Conservation (phyloP, 1,139 yeast genomes). For the Torulaspora globosa region DNA sequence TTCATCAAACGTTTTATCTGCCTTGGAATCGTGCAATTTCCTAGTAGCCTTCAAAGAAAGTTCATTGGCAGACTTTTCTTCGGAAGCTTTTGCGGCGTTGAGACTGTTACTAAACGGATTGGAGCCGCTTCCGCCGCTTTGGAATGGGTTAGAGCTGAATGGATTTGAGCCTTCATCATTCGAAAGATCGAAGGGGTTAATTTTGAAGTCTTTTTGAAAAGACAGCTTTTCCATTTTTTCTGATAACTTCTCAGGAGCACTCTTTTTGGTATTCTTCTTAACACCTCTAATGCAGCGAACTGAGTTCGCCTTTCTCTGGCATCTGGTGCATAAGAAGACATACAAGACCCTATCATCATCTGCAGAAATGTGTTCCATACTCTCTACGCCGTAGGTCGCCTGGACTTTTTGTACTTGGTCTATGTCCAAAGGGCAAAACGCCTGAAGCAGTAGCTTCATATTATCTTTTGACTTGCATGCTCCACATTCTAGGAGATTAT, state of each 20-base stretch:
- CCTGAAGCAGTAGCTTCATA: constrained; percentile 70
- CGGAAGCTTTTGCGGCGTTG: constrained; percentile 1
- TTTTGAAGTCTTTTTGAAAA: constrained; percentile 42
- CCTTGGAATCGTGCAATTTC: constrained; percentile 26
- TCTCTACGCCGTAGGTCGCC: constrained; percentile 12
- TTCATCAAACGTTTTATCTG: constrained; percentile 27
- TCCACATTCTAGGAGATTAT: constrained; percentile 53
- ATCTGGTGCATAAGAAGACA: constrained; percentile 70
- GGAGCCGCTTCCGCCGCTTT: constrained; percentile 6
- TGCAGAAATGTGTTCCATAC: constrained; percentile 39
- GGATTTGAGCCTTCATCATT: constrained; percentile 29
- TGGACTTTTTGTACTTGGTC: constrained; percentile 30
- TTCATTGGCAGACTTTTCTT: constrained; percentile 17
- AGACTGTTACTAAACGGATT: constrained; percentile 23
- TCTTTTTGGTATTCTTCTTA: constrained; percentile 50
- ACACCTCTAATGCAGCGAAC: constrained; percentile 74
- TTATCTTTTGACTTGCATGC: constrained; percentile 49
- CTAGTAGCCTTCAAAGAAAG: constrained; percentile 23
- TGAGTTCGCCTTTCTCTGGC: constrained; percentile 66
- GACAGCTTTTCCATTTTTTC: constrained; percentile 42
- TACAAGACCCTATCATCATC: constrained; percentile 78
- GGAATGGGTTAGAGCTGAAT: constrained; percentile 42
- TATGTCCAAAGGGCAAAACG: constrained; percentile 66
- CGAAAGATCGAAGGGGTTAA: constrained; percentile 42
- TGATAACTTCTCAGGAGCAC: constrained; percentile 41